Evolutionary conservation across 805 yeast genomes (phyloP), one percentile per base, ranked within the genome.

Genomic region (Wickerhamiella domercqiae): DNA sequence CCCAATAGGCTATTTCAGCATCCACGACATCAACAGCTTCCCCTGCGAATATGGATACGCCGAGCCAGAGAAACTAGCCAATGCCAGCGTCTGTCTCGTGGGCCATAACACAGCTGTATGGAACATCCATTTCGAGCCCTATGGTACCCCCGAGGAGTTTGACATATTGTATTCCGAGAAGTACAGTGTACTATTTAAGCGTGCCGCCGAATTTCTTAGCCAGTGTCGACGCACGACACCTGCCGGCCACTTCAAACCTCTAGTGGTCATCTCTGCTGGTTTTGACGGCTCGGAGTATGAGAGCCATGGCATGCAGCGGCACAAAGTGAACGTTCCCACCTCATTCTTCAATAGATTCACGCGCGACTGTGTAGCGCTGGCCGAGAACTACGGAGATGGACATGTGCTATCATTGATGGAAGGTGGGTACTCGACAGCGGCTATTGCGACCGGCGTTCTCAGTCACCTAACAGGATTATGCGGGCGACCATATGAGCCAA

Each of bases 211-310:
- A 48, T 81, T 69, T 25, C 34, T 47, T 5, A 32, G 18, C 7
- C 5, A 34, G 9, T 31, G 40, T 7, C 34, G 39, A 11, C 9
- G 3, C 3, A 16, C 31, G 14, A 6, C 1, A 7, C n/a, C 32
- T 43, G 58, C 51, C 43, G 58, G 56, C 48, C 63, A 64, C 2
- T 73, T 71, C 53, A 68, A 66, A 44, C 70, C 74, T 1, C 45
- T 80, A 41, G 70, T 82, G 2, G 67, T 77, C n/a, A 64, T 81
- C 1, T 79, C 93, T 32, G 86, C 93, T 0, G 94, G 94, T 2
- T 82, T 81, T 53, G 94, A 81, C 58, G 93, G 90, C 2, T 73
- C 80, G 14, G 94, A 81, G 52, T 75, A 69, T 54, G 94, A 81
- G 52, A 75, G 74, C 40, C 71, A 71, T n/a, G 70, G 75, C 35